Conservation (phyloP, 2,329 filamentous ascomycete genomes). For the Proliferodiscus dingleyae region DNA sequence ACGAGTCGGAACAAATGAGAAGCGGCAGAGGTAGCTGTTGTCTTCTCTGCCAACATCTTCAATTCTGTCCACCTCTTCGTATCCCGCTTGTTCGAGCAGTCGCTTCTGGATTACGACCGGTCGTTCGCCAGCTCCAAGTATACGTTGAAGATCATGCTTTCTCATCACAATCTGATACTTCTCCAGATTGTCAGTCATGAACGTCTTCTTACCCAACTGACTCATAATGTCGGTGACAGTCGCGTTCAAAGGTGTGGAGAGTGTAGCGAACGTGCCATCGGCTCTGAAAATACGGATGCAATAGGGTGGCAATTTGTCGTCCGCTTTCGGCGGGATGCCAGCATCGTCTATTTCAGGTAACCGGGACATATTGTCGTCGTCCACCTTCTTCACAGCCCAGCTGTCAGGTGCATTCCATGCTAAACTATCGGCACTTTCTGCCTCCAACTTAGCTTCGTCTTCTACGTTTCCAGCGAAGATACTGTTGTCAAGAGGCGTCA, state of each 20-base stretch:
- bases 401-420: constrained; percentile 94
- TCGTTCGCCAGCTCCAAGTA: constrained; percentile 72
- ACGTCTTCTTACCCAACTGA: constrained; percentile 93
- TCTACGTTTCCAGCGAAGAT: constrained; percentile 42
- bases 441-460: constrained; percentile 34
- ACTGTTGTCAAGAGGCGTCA: constrained; percentile 64
- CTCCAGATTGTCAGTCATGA: constrained; percentile 80
- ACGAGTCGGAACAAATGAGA: constrained; percentile 87
- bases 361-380: constrained; percentile 57
- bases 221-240: constrained; percentile 81
- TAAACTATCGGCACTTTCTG: constrained; percentile 35
- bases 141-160: constrained; percentile 83
- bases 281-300: constrained; percentile 94
- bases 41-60: constrained; percentile 95
- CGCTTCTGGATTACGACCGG: constrained; percentile 89
- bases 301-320: constrained; percentile 72
- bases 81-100: constrained; percentile 86
- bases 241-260: constrained; percentile 78
- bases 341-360: constrained; percentile 62
- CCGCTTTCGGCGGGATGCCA: constrained; percentile 60
- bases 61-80: constrained; percentile 77
- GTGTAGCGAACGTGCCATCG: constrained; percentile 89
- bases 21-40: constrained; percentile 93
- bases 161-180: constrained; percentile 95
- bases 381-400: constrained; percentile 80